Evolutionary conservation across 2,329 filamentous ascomycete genomes (phyloP).

Genomic region (Aspergillus pseudonomiae): DNA sequence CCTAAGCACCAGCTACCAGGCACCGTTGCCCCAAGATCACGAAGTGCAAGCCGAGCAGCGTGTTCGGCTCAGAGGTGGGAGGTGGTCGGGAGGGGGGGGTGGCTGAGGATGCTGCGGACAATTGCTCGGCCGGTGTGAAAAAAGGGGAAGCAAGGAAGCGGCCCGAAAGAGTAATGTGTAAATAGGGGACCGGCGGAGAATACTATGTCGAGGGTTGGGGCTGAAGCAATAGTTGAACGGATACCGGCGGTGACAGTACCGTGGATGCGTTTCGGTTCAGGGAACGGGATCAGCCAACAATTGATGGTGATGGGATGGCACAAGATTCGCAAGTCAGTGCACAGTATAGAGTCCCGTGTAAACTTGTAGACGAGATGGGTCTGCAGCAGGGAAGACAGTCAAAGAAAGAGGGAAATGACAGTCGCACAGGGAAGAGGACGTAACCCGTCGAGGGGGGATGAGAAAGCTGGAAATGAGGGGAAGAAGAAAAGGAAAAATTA

Average conservation of each 20-base stretch:
- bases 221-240: conserved; percentile 23
- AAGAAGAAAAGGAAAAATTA: conserved; percentile 7
- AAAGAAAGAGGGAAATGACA: conserved; percentile 4
- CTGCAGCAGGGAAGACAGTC: not conserved
- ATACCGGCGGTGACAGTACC: conserved; percentile 22
- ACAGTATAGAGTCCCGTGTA: not conserved
- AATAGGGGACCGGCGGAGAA: conserved; percentile 32
- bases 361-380: not conserved
- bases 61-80: conserved; percentile 16
- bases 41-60: conserved; percentile 8
- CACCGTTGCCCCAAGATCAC: conserved; percentile 10
- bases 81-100: conserved; percentile 9
- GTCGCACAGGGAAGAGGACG: not conserved
- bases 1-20: conserved; percentile 14
- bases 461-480: conserved; percentile 6
- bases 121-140: conserved; percentile 13
- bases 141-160: conserved; percentile 22
- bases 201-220: conserved; percentile 12
- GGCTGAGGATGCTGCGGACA: conserved; percentile 10
- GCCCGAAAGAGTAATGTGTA: conserved; percentile 39
- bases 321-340: not conserved
- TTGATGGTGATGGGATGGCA: not conserved
- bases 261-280: conserved; percentile 20
- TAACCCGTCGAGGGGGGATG: conserved; percentile 4
- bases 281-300: conserved; percentile 10